Evolutionary conservation across 1,284 basidiomycete species (phyloP), one percentile per base, ranked within the genome.

Genomic region (Pseudozyma flocculosa): DNA sequence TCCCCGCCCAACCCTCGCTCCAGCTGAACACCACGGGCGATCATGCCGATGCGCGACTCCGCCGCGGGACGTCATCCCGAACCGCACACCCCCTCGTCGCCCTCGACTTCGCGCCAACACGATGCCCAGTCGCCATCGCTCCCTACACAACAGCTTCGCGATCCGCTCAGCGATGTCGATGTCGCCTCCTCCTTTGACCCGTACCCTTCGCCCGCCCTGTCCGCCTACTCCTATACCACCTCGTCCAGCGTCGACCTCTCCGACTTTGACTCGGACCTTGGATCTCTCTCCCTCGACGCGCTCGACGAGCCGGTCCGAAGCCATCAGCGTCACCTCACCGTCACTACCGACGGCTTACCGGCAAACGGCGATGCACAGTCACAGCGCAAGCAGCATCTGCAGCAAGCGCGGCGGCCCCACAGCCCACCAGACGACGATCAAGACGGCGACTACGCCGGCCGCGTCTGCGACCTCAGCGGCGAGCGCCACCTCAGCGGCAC

Each of bases 181-280:
- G n/a, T 48, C 30, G 24, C 48, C 13, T 59, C 56, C 5, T 30
- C 24, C 4, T 45, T 50, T 3, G 56, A 59, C 21, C 58, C 58
- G 2, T 45, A 50, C 22, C 45, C 67, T 1, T 70, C 67, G 8
- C 67, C 67, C 7, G 59, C 63, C 2, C 47, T 70, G 9, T 67
- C 64, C 3, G 67, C 67, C 14, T 70, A 57, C 34, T 63, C 63
- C 17, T 66, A 50, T 49, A 50, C 64, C 2, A 61, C 64, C 19
- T 34, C 63, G 24, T 55, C 59, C 13, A 61, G 53, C 30, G 53
- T 48, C 24, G 60, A 63, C 45, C 45, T 54, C 14, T 62, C 61
- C 14, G 61, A 64, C 13, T 49, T 59, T 4, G 59, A 60, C 17
- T 48, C 53, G n/a, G 67, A 70, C 18, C 46, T 70, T 30, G 53